phyloP scores from a whole-genome alignment of 2,329 filamentous ascomycete species.

The Tolypocladium pustulatum region DNA sequence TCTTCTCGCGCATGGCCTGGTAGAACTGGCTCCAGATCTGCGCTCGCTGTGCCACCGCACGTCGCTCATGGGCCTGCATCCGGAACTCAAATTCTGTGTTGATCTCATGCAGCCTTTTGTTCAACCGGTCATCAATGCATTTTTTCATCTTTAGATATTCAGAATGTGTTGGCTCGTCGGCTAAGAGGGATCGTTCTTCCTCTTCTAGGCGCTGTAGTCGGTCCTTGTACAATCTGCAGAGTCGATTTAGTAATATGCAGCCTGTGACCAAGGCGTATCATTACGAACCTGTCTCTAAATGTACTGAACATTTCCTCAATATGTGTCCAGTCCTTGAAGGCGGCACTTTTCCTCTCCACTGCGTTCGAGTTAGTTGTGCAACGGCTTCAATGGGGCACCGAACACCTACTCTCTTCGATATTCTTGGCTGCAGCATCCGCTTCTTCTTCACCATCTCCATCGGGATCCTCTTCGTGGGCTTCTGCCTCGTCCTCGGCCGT shows the following conservation, averaged over 20 bases:
- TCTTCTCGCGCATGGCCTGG: conserved; percentile 72
- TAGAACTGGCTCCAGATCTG: conserved; percentile 87
- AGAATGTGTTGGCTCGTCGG: conserved; percentile 64
- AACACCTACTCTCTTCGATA: conserved; percentile 51
- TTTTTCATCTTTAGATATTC: conserved; percentile 87
- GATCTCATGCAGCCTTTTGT: conserved; percentile 70
- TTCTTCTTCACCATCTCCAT: conserved; percentile 49
- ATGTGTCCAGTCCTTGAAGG: conserved; percentile 65
- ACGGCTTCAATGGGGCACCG: not conserved
- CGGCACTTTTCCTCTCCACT: conserved; percentile 71
- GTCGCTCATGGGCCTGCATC: conserved; percentile 59
- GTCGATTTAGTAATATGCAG: not conserved
- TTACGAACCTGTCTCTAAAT: conserved; percentile 63
- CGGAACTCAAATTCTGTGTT: conserved; percentile 65
- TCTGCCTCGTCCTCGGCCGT: conserved; percentile 31
- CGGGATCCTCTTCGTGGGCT: conserved; percentile 41
- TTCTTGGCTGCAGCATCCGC: conserved; percentile 47
- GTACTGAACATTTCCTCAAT: conserved; percentile 85
- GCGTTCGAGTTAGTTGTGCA: conserved; percentile 11
- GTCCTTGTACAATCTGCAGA: conserved; percentile 71
- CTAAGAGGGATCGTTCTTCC: conserved; percentile 51
- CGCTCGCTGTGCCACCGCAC: conserved; percentile 69
- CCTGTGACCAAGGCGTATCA: not conserved
- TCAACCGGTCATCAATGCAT: conserved; percentile 70
- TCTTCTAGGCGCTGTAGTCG: conserved; percentile 70